Conservation (phyloP, 148 eudicot genomes). For the Limonium bicolor region DNA sequence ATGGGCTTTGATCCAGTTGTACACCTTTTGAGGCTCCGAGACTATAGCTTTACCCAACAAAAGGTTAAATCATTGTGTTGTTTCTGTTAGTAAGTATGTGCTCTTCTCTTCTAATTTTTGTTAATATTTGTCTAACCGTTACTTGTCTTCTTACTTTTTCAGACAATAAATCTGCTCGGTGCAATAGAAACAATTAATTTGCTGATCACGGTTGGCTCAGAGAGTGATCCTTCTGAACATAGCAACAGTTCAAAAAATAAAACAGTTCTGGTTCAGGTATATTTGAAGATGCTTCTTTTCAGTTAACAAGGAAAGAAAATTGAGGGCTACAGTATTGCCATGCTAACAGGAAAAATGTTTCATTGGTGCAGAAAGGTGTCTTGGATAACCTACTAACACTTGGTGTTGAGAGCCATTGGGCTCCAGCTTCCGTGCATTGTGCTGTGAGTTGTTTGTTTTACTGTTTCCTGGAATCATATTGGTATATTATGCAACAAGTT, state of each 20-base stretch:
- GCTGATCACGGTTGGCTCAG: conserved; percentile 48
- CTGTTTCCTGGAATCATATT: too few relatives aligned
- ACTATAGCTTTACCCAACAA: conserved; percentile 85
- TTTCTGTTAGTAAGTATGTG: neutral
- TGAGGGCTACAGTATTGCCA: too few relatives aligned
- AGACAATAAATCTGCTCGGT: conserved; percentile 90
- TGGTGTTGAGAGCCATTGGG: conserved; percentile 99
- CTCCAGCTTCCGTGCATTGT: conserved; percentile 85
- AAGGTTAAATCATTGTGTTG: conserved; percentile 48
- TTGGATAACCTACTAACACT: conserved; percentile 71
- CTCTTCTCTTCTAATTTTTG: neutral
- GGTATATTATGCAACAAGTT: too few relatives aligned
- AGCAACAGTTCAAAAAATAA: conserved; percentile 57
- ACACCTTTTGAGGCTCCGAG: conserved; percentile 75
- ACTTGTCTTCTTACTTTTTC: conserved; percentile 44
- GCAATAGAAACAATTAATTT: conserved; percentile 76
- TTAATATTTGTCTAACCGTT: too few relatives aligned
- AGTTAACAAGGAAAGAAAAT: too few relatives aligned
- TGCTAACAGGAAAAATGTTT: too few relatives aligned
- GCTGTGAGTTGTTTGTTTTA: conserved; percentile 35
- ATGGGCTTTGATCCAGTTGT: conserved; percentile 79
- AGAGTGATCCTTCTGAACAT: conserved; percentile 54
- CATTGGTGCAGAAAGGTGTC: conserved; percentile 51
- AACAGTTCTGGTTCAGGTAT: conserved; percentile 90
- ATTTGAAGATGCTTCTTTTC: conserved; percentile 4